Evolutionary conservation across 73 alveolate species (phyloP).

Genomic region (Tetrahymena elliotti): DNA sequence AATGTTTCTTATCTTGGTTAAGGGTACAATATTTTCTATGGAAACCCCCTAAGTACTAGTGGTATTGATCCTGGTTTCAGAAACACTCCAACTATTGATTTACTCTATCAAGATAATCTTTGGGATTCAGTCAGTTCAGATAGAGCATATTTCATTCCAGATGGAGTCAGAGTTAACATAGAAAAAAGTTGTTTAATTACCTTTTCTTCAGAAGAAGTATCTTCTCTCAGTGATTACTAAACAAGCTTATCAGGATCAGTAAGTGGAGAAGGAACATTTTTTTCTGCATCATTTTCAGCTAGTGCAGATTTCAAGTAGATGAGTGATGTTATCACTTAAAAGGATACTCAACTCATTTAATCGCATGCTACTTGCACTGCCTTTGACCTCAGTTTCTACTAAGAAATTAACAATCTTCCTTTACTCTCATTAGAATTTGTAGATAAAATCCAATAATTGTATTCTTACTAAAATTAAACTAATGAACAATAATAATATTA

Average conservation of each 20-base stretch:
- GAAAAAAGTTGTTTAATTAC: background rate
- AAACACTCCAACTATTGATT: background rate
- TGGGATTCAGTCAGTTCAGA: background rate
- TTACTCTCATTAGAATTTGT: background rate
- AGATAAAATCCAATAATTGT: background rate
- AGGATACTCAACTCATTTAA: background rate
- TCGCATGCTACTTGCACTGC: background rate
- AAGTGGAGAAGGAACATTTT: background rate
- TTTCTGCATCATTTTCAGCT: background rate
- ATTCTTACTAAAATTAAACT: background rate
- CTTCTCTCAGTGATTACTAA: background rate
- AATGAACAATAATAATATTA: background rate
- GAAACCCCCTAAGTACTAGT: background rate
- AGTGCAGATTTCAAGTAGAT: background rate
- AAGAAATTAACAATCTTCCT: background rate
- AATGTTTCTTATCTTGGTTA: background rate
- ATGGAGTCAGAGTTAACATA: background rate
- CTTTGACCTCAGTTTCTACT: background rate
- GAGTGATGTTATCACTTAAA: background rate
- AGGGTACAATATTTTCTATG: background rate
- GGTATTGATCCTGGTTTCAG: background rate
- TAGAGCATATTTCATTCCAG: background rate
- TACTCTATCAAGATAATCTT: background rate
- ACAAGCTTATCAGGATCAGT: background rate
- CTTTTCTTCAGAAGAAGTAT: background rate